Evolutionary conservation across 106 monocot species (phyloP), one percentile per base, ranked within the genome.

Genomic region (Allium sativum): DNA sequence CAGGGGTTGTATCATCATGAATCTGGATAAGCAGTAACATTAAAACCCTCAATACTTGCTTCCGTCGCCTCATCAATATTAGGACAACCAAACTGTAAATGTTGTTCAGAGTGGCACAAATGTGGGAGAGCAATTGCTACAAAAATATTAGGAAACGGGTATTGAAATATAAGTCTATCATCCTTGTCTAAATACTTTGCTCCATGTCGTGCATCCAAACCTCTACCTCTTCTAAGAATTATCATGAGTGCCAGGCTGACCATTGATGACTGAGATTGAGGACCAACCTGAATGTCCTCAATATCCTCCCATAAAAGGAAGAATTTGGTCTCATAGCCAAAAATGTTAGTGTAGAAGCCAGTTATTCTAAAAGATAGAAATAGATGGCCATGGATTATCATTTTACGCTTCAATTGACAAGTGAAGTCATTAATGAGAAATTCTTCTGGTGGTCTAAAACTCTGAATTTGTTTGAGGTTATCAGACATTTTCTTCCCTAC

Each of bases 401-500:
- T 78, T 74, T 83, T 94, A 31, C 93, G 82, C 69, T 86, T 94
- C 72, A 94, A 76, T 17, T 94, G 82, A 73, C 93, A 94, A 14
- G 89, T 86, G 70, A 89, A 94, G 72, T 94, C 93, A 62, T 94
- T 88, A 68, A 94, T 89, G 20, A 94, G 80, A 68, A 94, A 94
- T 55, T 94, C 93, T 72, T 94, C 93, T 31, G 80, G 60, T 48
- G 93, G 93, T 94, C 75, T 94, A 89, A 58, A 94, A 94, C 57
- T 75, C 65, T 47, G 78, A 83, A 70, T 94, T 94, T 59, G 85
- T 78, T 53, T 86, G 93, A 72, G 86, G 93, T 52, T 88, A 89
- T 58, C 93, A 63, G 59, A 86, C 15, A 78, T 71, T 85, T 94
- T 94, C 59, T 85, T 89, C n/a, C 93, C 93, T 41, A 94, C 89